Evolutionary conservation across 768 basidiomycete genomes (phyloP), one percentile per base, ranked within the genome.

Genomic region (Pulveroboletus frians): DNA sequence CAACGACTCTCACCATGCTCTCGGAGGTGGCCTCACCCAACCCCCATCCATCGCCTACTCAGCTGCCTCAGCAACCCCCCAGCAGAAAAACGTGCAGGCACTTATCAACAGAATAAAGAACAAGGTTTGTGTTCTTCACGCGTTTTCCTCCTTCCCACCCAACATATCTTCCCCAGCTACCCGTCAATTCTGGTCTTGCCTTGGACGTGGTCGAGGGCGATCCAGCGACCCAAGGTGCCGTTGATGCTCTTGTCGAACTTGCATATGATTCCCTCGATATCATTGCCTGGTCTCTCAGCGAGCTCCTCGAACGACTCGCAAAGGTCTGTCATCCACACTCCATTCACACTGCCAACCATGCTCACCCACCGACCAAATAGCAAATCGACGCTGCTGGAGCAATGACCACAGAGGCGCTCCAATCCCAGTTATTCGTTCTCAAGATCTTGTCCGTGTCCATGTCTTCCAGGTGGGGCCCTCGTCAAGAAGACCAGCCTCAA

Each of bases 341-440:
- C 47, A 23, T 46, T 44, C 51, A 9, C 3, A 39, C 21, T 23
- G 37, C 14, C 36, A 39, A 37, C 26, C 21, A 10, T 37, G 26
- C 58, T 59, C 55, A 64, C 52, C 39, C 41, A 38, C 46, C 39
- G 32, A 18, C 43, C 45, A 38, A 43, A 50, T 56, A 84, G 76
- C 84, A 82, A 72, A 71, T 73, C 52, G 79, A 81, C 58, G 53
- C 68, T 13, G 69, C 73, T 21, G 80, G 79, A 2, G 70, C 73
- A 46, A 69, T 78, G 49, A 72, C 83, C 3, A 73, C 88, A 15
- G 85, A 91, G 48, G 78, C 85, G 37, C 76, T 92, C 4, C 91
- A 94, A 61, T 93, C 92, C 0, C 88, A 93, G 63, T 73, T 94
- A 2, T 90, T 89, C 57, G 69, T 94, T 34, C 75, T 93, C 59